Base-by-base conservation (phyloP, 2,329 filamentous ascomycete species). In the Claviceps digitariae region DNA sequence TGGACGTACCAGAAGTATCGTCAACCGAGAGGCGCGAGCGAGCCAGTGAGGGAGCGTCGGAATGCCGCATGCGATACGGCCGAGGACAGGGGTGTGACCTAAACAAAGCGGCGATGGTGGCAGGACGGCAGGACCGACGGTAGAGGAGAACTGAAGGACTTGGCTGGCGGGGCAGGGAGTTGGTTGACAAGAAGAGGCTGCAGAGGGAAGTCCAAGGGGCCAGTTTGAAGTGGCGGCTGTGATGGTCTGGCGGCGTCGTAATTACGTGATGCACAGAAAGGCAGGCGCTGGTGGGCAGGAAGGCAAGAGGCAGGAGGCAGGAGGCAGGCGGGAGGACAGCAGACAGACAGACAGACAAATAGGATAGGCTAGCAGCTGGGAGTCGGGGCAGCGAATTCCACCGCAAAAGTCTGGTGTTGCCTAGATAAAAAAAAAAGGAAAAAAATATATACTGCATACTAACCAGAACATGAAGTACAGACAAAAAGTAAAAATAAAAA, bases 1-100 rank as follows among this genome's bases (percentile, higher is more conserved):
- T 21, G 48, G 45, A 49, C 45, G 50, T 29, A 49, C 38, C 25
- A 25, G 13, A 34, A 44, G 50, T 54, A 48, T 49, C 49, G 53
- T 43, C 49, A 40, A 48, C 46, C 47, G 48, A 51, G 38, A 43
- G 54, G 54, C 51, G 54, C 47, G 51, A 53, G 51, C 43, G 54
- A 55, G 52, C 54, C 51, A 40, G 25, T 46, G 44, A 31, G 40
- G 29, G 36, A 40, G 20, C 38, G 41, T 27, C 21, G 44, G 27
- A 17, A 41, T 45, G 54, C 48, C 43, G 44, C 54, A 55, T 51
- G 38, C 54, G 51, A 51, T 27, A 38, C 25, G 9, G 46, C 13
- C 47, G 25, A 40, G 20, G 41, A 47, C 31, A 52, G 46, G 45
- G 15, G 41, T 29, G 21, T 46, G 38, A 41, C 27, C 4, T 36